These are phyloP conservation scores for Athelia psychrophila DNA, from an alignment of 1,284 basidiomycete genomes.

Conservation along the genomic window DNA sequence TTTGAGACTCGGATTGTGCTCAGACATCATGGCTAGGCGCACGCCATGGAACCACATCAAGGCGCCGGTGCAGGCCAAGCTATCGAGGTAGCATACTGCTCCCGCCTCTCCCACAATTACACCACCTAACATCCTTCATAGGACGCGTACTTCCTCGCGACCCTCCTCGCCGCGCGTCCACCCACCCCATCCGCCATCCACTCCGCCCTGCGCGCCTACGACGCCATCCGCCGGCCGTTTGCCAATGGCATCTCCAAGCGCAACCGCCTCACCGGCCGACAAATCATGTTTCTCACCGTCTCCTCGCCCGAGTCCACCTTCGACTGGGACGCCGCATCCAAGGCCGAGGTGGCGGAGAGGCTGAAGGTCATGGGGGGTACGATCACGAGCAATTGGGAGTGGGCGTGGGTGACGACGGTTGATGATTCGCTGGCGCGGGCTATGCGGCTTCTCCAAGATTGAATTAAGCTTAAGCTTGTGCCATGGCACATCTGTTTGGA, in stretches of 20 bases:
- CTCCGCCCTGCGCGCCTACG: slow-evolving; percentile 42
- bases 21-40: slow-evolving; percentile 19
- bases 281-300: slow-evolving; percentile 31
- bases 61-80: slow-evolving; percentile 34
- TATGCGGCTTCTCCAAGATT: not conserved
- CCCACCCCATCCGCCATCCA: slow-evolving; percentile 35
- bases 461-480: no score
- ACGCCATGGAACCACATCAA: slow-evolving; percentile 35
- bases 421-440: not conserved
- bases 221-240: slow-evolving; percentile 42
- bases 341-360: slow-evolving; percentile 24
- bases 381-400: slow-evolving; percentile 44
- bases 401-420: slow-evolving; percentile 17
- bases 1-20: not conserved
- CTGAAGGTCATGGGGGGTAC: slow-evolving; percentile 30
- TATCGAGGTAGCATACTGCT: slow-evolving; percentile 27
- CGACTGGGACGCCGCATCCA: slow-evolving; percentile 25
- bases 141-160: slow-evolving; percentile 52
- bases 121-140: slow-evolving; percentile 16
- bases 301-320: slow-evolving; percentile 14
- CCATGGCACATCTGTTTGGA: no score
- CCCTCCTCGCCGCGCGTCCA: slow-evolving; percentile 40
- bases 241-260: slow-evolving; percentile 38
- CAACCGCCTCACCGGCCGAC: slow-evolving; percentile 42
- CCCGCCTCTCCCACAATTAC: no score